Evolutionary conservation across 2,329 filamentous ascomycete species (phyloP).

Genomic region (Nectriaceae sp.): DNA sequence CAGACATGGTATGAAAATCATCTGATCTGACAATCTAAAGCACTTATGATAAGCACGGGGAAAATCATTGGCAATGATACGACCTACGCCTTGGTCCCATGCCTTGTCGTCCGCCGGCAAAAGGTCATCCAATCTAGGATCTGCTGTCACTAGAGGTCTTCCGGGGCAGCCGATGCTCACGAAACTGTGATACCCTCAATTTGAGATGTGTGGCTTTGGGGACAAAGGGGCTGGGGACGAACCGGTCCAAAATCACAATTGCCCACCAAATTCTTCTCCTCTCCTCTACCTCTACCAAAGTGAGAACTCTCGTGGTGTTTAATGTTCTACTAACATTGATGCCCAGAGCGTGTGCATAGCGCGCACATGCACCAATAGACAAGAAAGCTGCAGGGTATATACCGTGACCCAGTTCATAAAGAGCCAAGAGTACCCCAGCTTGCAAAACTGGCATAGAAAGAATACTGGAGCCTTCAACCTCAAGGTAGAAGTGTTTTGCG

Average conservation of each 20-base stretch:
- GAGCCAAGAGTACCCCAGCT: constrained; percentile 9
- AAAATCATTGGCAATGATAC: not conserved
- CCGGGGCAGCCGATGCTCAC: constrained; percentile 8
- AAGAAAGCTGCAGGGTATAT: constrained; percentile 12
- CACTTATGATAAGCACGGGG: not conserved
- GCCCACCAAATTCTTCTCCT: constrained; percentile 16
- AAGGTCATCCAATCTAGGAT: constrained; percentile 7
- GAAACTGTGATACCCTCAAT: constrained; percentile 7
- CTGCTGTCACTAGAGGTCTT: constrained; percentile 13
- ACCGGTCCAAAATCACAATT: constrained; percentile 16
- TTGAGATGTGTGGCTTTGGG: no score
- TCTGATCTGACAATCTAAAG: not conserved
- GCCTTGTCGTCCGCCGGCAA: constrained; percentile 10
- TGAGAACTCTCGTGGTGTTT: not conserved
- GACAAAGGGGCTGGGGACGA: not conserved
- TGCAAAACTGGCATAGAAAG: constrained; percentile 13
- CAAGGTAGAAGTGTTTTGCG: constrained; percentile 11
- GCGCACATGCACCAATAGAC: constrained; percentile 11
- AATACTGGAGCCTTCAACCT: constrained; percentile 6
- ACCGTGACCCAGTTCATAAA: constrained; percentile 13
- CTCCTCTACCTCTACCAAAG: constrained; percentile 13
- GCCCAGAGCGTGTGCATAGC: constrained; percentile 10
- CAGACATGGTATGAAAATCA: not conserved
- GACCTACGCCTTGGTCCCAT: constrained; percentile 11
- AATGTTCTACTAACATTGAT: constrained; percentile 10